Base-by-base conservation (phyloP, 2,329 filamentous ascomycete genomes). In the Ramichloridium luteum region DNA sequence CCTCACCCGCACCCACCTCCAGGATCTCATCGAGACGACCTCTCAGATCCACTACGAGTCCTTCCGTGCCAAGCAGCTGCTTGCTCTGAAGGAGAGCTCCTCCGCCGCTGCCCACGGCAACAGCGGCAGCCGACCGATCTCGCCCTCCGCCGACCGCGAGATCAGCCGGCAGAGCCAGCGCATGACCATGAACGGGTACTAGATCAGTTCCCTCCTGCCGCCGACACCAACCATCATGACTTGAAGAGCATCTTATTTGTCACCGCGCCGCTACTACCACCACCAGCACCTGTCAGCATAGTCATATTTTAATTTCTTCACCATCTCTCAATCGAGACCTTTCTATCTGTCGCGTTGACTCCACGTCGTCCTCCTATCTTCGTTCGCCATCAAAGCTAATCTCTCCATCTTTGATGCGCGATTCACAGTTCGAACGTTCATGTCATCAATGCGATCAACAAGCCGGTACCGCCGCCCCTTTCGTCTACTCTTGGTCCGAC, bases 41-140 rank as follows among this genome's bases (percentile, higher is more conserved):
- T 94, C 86, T 49, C 90, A 98, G 70, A 98, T 94, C 63, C 90
- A 98, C 72, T 98, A 98, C 71, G 90, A 98, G 72, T 47, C 85
- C 38, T 98, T 98, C 86, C 86, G 90, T 63, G 86, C 90, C 53
- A 98, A 98, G 77, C 90, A 98, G 65, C 70, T 98, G 53, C 68
- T 98, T 56, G 90, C 90, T 36, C 73, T 98, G 58, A 98, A 96
- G 76, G 90, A 98, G 70, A 93, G 81, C 71, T 23, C 20, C 8
- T 93, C 83, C 56, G 83, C 84, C 48, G 81, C 84, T 45, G 80
- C 77, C 45, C 70, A 76, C 67, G 60, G 76, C 49, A 74, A 78
- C 45, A 90, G 83, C 67, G 74, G 88, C 59, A 48, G 40, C 37
- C 45, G 53, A 37, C 90, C 90, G 54, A 98, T 98, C 68, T 93